These are phyloP conservation scores for Stellera chamaejasme DNA, from an alignment of 345 rosid genomes.

Conservation along the genomic window DNA sequence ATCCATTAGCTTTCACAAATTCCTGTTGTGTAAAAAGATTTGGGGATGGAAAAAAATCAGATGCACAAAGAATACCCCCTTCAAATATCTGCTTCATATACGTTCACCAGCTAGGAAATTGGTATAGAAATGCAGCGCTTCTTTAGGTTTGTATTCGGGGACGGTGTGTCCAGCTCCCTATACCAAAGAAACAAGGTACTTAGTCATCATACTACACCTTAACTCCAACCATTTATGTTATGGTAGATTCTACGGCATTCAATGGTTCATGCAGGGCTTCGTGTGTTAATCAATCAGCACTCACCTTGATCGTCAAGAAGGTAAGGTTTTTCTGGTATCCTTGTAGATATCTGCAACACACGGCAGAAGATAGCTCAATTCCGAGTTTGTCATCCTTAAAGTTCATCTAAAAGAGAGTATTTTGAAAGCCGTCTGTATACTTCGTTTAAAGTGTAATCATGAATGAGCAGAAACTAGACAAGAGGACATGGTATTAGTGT, in stretches of 20 bases:
- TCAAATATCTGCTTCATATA: conserved; percentile 18
- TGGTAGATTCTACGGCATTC: not conserved
- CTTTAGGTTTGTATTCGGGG: conserved; percentile 79
- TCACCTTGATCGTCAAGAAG: conserved; percentile 75
- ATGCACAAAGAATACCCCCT: not conserved
- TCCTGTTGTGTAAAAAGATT: no score
- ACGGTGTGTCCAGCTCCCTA: conserved; percentile 92
- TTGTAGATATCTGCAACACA: conserved; percentile 42
- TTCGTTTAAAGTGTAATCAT: not conserved
- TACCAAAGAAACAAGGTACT: conserved; percentile 5
- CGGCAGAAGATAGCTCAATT: not conserved
- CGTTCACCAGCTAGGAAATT: conserved; percentile 54
- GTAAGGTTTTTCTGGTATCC: conserved; percentile 77
- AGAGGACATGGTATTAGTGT: not conserved
- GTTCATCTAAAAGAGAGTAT: not conserved
- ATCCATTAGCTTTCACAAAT: not conserved
- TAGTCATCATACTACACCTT: no score
- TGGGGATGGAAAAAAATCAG: not conserved
- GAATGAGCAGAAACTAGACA: not conserved
- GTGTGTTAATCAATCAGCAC: not conserved
- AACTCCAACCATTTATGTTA: no score
- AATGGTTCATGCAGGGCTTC: not conserved
- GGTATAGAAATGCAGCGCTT: conserved; percentile 71
- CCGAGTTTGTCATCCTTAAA: no score
- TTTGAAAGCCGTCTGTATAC: no score